Base-by-base conservation (phyloP, 2,329 filamentous ascomycete genomes). In the Hypoxylon sp. region DNA sequence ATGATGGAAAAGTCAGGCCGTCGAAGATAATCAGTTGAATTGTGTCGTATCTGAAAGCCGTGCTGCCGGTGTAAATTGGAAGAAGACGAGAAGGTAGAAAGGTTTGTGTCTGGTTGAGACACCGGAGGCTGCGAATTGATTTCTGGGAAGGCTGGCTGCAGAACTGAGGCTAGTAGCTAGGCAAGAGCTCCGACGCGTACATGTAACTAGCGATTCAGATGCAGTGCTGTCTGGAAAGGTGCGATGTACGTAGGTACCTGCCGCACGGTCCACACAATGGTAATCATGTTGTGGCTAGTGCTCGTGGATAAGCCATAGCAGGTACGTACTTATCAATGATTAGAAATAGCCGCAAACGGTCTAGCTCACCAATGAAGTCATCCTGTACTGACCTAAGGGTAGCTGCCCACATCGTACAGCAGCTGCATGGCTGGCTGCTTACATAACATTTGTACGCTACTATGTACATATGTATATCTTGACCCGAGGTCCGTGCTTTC, bases 1-100 rank as follows among this genome's bases (percentile, higher is more conserved):
- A 97, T 97, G 81, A 74, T 85, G 81, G 74, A 57, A 70, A 61
- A 48, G n/a, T 64, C 33, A 20, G 54, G 56, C 56, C 44, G 53
- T 42, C 54, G 55, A 67, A 36, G 48, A 51, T 59, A n/a, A 38
- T 52, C n/a, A 50, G 51, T 33, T 7, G 42, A 38, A 30, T 16
- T 20, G 46, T 50, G n/a, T 50, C 12, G 24, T 26, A 26, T 60
- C 33, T n/a, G n/a, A n/a, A 32, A 58, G 28, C 45, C 24, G 50
- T 32, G 12, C 48, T 44, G 45, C n/a, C 50, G 22, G 30, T 11
- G 24, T 14, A 14, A 45, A 26, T 36, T 49, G 32, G 32, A 51
- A 14, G 18, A 26, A 54, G 30, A 26, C n/a, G 24, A 33, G 32
- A 14, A 20, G 30, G 50, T 54, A 58, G 16, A 57, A 49, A 50